These are phyloP conservation scores for Neurospora sp. DNA, from an alignment of 495 filamentous ascomycete genomes.

Conservation along the genomic window DNA sequence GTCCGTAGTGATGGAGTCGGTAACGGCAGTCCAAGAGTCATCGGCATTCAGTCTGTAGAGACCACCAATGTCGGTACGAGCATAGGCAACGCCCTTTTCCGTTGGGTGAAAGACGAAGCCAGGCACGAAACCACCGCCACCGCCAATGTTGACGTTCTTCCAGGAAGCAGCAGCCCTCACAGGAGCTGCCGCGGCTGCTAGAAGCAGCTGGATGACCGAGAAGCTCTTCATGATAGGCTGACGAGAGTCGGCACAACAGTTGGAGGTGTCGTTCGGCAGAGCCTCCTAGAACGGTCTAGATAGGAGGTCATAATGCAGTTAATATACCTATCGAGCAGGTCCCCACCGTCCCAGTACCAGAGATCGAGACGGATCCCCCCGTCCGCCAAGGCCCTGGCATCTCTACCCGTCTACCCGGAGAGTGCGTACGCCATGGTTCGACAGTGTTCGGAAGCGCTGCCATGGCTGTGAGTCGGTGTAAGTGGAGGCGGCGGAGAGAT, in stretches of 20 bases:
- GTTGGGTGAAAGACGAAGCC: slow-evolving; percentile 50
- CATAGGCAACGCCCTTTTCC: slow-evolving; percentile 46
- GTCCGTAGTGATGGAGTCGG: slow-evolving; percentile 39
- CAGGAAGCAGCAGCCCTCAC: slow-evolving; percentile 28
- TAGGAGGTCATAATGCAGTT: slow-evolving; percentile 5
- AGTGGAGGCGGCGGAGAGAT: background rate
- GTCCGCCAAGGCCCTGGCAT: background rate
- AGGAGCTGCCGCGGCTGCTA: slow-evolving; percentile 17
- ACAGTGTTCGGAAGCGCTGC: background rate
- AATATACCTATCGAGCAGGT: slow-evolving; percentile 8
- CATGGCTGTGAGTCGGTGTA: background rate
- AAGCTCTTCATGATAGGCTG: slow-evolving; percentile 20
- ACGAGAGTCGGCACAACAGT: background rate
- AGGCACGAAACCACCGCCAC: slow-evolving; percentile 51
- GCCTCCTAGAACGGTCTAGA: background rate
- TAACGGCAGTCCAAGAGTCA: slow-evolving; percentile 48
- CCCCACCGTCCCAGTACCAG: slow-evolving; percentile 1
- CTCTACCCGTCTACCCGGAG: slow-evolving; percentile 8
- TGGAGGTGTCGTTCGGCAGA: slow-evolving; percentile 2
- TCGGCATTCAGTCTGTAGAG: slow-evolving; percentile 44
- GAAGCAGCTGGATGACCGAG: slow-evolving; percentile 24
- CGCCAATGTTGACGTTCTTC: slow-evolving; percentile 39
- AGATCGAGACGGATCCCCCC: background rate
- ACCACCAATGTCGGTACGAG: slow-evolving; percentile 53
- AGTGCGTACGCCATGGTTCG: background rate